A percentile compares a stretch with the other conserved stretches of the same genome.
Conservation (phyloP, 345 rosid genomes). For the Ceriops tagal region DNA sequence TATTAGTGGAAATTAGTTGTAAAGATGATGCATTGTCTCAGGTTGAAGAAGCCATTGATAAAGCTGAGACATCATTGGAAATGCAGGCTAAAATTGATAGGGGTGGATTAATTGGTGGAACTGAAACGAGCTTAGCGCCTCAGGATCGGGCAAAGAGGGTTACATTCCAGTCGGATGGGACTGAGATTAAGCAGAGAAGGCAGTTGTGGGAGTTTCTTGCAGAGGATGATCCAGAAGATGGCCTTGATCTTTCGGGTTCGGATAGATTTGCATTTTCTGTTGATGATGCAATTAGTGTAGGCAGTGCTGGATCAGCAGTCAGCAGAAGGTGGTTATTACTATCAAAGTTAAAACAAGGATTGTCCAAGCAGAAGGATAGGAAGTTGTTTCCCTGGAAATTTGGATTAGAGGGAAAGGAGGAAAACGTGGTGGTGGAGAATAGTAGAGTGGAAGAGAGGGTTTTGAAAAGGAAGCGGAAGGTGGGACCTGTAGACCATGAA, state of each 20-base stretch:
- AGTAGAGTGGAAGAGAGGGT: slow-evolving; percentile 49
- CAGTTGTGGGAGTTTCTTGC: slow-evolving; percentile 80
- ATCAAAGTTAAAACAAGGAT: slow-evolving; percentile 81
- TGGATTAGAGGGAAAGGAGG: slow-evolving; percentile 62
- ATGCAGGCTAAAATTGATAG: slow-evolving; percentile 6
- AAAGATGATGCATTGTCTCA: background rate
- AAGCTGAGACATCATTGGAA: slow-evolving; percentile 7
- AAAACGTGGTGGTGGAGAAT: slow-evolving; percentile 47
- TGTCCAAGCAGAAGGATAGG: slow-evolving; percentile 62
- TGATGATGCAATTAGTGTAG: slow-evolving; percentile 70
- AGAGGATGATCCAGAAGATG: slow-evolving; percentile 79
- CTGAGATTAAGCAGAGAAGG: slow-evolving; percentile 40
- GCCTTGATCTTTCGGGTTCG: slow-evolving; percentile 92
- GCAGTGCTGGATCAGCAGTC: slow-evolving; percentile 58
- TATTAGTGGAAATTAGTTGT: background rate
- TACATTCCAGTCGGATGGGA: slow-evolving; percentile 55
- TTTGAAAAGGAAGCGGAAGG: slow-evolving; percentile 62
- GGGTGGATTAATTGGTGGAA: background rate
- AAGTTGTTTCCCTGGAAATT: slow-evolving; percentile 78
- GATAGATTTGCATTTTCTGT: slow-evolving; percentile 88
- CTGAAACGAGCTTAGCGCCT: background rate
- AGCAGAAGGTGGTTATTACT: slow-evolving; percentile 77
- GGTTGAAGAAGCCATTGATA: slow-evolving; percentile 9
- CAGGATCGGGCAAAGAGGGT: slow-evolving; percentile 43
- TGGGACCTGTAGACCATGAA: slow-evolving; percentile 74